Percentiles rank a stretch among this genome's conserved stretches.
phyloP scores from a whole-genome alignment of 805 yeast genomes.

The Yueomyces sinensis region DNA sequence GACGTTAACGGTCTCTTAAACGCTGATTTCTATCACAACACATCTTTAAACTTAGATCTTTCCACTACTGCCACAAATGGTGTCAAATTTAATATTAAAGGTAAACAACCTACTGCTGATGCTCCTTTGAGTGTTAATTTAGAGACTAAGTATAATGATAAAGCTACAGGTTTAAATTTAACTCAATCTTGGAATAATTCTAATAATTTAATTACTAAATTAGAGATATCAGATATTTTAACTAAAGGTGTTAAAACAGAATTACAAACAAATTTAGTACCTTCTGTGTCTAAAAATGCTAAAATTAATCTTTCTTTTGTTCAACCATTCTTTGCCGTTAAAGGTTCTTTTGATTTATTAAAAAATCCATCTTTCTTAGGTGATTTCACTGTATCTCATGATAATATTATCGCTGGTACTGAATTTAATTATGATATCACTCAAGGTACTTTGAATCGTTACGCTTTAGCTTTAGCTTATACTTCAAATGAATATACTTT shows the following conservation, averaged over 20 bases:
- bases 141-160: slow-evolving; percentile 88
- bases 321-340: slow-evolving; percentile 86
- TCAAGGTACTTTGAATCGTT: slow-evolving; percentile 83
- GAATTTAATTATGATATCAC: slow-evolving; percentile 94
- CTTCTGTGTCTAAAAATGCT: slow-evolving; percentile 76
- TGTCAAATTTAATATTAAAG: slow-evolving; percentile 87
- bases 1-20: slow-evolving; percentile 80
- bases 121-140: slow-evolving; percentile 76
- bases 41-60: slow-evolving; percentile 79
- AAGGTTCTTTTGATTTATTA: slow-evolving; percentile 87
- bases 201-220: slow-evolving; percentile 81
- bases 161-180: slow-evolving; percentile 79
- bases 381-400: slow-evolving; percentile 89
- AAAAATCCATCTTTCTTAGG: slow-evolving; percentile 95
- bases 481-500: slow-evolving; percentile 76
- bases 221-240: slow-evolving; percentile 83
- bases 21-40: slow-evolving; percentile 85
- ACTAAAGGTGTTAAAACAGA: slow-evolving; percentile 94
- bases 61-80: slow-evolving; percentile 94
- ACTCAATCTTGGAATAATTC: slow-evolving; percentile 98
- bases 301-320: slow-evolving; percentile 82
- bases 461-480: slow-evolving; percentile 91
- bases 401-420: slow-evolving; percentile 93
- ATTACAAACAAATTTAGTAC: slow-evolving; percentile 75
- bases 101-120: slow-evolving; percentile 68